These are phyloP conservation scores for Trichaptum fuscoviolaceum DNA, from an alignment of 768 basidiomycete species.

Conservation along the genomic window DNA sequence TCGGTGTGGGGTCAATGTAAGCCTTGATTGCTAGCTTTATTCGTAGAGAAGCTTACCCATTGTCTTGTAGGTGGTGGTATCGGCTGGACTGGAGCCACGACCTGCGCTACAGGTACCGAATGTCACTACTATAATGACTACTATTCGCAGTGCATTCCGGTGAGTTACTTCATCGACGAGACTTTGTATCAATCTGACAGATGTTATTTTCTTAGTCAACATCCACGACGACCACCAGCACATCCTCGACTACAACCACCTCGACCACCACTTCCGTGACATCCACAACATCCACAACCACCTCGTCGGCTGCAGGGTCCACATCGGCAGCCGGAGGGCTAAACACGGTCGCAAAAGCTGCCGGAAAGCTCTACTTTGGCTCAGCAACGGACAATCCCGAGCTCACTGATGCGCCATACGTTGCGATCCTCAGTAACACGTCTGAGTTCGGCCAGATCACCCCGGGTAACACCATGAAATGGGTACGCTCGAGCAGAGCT, in stretches of 20 bases:
- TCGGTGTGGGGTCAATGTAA: constrained; percentile 24
- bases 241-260: background rate
- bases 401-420: constrained; percentile 38
- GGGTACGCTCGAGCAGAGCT: constrained; percentile 28
- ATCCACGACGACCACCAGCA: constrained; percentile 1
- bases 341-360: constrained; percentile 32
- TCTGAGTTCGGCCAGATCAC: constrained; percentile 42
- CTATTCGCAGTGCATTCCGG: constrained; percentile 41
- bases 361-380: constrained; percentile 45
- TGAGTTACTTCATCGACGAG: background rate
- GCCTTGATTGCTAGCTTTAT: constrained; percentile 2
- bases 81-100: constrained; percentile 30
- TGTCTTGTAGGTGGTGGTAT: constrained; percentile 27
- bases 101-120: constrained; percentile 35
- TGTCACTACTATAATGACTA: constrained; percentile 35
- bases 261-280: background rate
- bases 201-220: background rate
- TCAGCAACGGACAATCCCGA: constrained; percentile 45
- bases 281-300: background rate
- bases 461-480: constrained; percentile 52
- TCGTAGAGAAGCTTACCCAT: background rate
- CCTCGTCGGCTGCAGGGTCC: background rate
- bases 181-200: background rate
- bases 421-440: constrained; percentile 32
- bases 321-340: constrained; percentile 20